phyloP scores from a whole-genome alignment of 306 rosid species.

The Quercus rubra region DNA sequence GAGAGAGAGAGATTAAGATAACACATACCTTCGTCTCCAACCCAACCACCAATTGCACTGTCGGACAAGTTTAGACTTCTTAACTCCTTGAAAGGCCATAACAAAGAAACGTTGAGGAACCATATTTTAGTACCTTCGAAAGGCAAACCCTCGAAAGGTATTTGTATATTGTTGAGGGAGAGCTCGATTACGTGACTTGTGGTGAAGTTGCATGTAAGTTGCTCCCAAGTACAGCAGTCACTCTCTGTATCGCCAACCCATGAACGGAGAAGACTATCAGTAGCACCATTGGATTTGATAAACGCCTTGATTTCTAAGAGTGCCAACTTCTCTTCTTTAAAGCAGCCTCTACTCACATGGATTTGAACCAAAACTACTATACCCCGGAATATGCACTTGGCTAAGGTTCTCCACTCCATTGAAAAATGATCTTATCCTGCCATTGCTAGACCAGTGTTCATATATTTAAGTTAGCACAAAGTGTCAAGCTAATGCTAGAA shows the following conservation, averaged over 20 bases:
- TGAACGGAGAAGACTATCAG: background rate
- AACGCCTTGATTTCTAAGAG: constrained; percentile 6
- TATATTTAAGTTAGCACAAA: too few species aligned
- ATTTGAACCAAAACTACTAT: background rate
- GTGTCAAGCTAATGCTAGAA: too few species aligned
- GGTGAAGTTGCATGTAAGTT: constrained; percentile 2
- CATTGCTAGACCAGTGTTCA: too few species aligned
- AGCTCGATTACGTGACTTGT: background rate
- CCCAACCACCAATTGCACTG: background rate
- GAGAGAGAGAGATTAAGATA: too few species aligned
- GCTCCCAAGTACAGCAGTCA: constrained; percentile 3
- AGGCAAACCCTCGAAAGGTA: too few species aligned
- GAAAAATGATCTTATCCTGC: background rate
- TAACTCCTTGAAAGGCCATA: background rate
- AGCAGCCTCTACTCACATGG: background rate
- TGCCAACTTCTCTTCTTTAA: constrained; percentile 3
- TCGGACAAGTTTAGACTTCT: background rate
- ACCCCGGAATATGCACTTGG: background rate
- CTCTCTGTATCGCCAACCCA: background rate
- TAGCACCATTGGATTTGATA: background rate
- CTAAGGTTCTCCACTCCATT: background rate
- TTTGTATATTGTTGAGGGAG: background rate
- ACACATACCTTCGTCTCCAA: background rate
- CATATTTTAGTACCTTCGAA: background rate
- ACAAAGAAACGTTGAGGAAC: background rate